Evolutionary conservation across 176 grass and related monocot genomes (phyloP).

Genomic region (Triticum aestivum): DNA sequence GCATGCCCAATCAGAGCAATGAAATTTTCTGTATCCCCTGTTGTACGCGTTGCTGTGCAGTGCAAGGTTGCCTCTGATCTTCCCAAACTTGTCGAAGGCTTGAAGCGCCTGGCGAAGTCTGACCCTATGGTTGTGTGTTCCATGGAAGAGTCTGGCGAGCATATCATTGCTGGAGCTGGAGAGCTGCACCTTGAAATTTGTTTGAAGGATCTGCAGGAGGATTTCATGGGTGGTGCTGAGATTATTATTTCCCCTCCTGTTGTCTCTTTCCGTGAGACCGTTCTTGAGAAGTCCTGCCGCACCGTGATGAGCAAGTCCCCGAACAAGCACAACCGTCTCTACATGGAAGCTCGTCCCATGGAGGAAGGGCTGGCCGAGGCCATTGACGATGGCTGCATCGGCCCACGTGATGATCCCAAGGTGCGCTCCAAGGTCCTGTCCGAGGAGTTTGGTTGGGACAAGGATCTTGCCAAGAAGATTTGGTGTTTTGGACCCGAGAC

Average conservation of each 20-base stretch:
- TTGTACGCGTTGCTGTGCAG: constrained; percentile 80
- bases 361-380: constrained; percentile 79
- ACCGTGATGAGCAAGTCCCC: constrained; percentile 91
- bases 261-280: constrained; percentile 91
- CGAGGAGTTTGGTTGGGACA: constrained; percentile 84
- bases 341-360: constrained; percentile 82
- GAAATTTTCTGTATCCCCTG: constrained; percentile 84
- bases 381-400: constrained; percentile 67
- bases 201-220: constrained; percentile 75
- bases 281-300: constrained; percentile 70
- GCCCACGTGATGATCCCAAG: constrained; percentile 80
- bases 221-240: constrained; percentile 90
- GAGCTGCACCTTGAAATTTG: constrained; percentile 89
- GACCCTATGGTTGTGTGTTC: constrained; percentile 84
- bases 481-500: constrained; percentile 92
- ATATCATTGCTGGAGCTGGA: constrained; percentile 84
- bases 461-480: constrained; percentile 91
- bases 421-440: constrained; percentile 65
- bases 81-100: constrained; percentile 85
- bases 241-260: constrained; percentile 71
- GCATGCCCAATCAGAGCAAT: constrained; percentile 80
- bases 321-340: constrained; percentile 88
- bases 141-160: constrained; percentile 84
- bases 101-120: constrained; percentile 81
- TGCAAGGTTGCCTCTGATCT: constrained; percentile 80